These are phyloP conservation scores for Caloboletus inedulis DNA, from an alignment of 1,284 basidiomycete genomes.

Conservation along the genomic window DNA sequence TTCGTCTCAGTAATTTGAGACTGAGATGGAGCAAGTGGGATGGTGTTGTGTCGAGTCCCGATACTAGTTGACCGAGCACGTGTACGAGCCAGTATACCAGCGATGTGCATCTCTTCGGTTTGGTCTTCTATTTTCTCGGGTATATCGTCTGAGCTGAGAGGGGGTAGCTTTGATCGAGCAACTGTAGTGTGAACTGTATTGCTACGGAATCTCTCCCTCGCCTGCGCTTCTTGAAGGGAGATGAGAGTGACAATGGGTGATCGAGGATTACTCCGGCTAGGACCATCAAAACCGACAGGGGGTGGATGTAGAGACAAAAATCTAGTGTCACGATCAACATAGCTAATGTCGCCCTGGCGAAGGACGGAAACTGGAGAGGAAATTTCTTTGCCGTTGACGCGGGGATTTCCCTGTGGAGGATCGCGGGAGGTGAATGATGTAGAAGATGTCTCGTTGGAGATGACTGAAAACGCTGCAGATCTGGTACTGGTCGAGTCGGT, in stretches of 20 bases:
- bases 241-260: conserved; percentile 62
- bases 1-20: conserved; percentile 37
- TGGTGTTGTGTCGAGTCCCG: conserved; percentile 49
- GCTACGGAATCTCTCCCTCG: conserved; percentile 50
- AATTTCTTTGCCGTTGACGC: conserved; percentile 48
- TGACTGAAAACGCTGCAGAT: conserved; percentile 39
- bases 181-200: conserved; percentile 41
- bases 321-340: conserved; percentile 35
- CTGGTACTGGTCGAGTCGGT: conserved; percentile 48
- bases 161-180: conserved; percentile 27
- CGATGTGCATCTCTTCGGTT: conserved; percentile 17
- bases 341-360: conserved; percentile 23
- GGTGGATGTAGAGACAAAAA: conserved; percentile 34
- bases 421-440: conserved; percentile 42
- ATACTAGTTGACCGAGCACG: conserved; percentile 61
- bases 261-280: conserved; percentile 48
- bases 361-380: conserved; percentile 48
- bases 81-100: conserved; percentile 29
- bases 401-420: conserved; percentile 30
- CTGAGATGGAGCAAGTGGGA: conserved; percentile 41
- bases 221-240: conserved; percentile 70
- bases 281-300: conserved; percentile 31
- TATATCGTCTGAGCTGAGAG: conserved; percentile 28
- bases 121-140: conserved; percentile 25
- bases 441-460: conserved; percentile 45